Evolutionary conservation across 106 monocot species (phyloP).

Genomic region (Dioscorea zingiberensis): DNA sequence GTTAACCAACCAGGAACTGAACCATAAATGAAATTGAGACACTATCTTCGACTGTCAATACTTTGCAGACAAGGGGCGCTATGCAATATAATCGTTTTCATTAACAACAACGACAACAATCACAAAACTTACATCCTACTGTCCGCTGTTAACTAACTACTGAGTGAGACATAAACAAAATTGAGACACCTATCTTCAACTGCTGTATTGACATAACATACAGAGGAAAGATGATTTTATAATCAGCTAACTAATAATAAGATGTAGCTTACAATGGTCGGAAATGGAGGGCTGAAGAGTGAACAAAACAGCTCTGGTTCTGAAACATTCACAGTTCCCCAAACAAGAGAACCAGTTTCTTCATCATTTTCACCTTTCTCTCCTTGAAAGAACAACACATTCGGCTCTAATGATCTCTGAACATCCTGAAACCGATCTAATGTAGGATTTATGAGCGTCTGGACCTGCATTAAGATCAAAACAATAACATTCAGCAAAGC

Average conservation of each 20-base stretch:
- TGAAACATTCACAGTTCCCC: constrained; percentile 48
- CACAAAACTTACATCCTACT: background rate
- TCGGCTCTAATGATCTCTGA: constrained; percentile 42
- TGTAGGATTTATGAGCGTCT: constrained; percentile 73
- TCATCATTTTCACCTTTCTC: constrained; percentile 61
- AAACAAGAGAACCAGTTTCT: constrained; percentile 68
- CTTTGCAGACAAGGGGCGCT: background rate
- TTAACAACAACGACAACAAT: background rate
- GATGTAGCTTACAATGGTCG: constrained; percentile 64
- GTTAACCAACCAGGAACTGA: background rate
- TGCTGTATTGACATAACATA: no score
- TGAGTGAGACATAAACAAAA: background rate
- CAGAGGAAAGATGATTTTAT: no score
- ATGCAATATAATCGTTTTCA: no score
- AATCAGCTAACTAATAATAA: no score
- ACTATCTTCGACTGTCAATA: background rate
- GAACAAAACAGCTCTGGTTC: constrained; percentile 52
- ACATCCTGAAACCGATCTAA: constrained; percentile 61
- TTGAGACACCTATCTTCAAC: background rate
- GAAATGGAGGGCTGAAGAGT: constrained; percentile 57
- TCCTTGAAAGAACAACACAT: constrained; percentile 76
- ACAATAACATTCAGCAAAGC: background rate
- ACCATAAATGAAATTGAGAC: background rate
- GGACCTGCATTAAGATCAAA: constrained; percentile 50
- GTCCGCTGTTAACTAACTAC: background rate